phyloP scores from a whole-genome alignment of 2,329 filamentous ascomycete genomes.

The Aspergillus hiratsukae region DNA sequence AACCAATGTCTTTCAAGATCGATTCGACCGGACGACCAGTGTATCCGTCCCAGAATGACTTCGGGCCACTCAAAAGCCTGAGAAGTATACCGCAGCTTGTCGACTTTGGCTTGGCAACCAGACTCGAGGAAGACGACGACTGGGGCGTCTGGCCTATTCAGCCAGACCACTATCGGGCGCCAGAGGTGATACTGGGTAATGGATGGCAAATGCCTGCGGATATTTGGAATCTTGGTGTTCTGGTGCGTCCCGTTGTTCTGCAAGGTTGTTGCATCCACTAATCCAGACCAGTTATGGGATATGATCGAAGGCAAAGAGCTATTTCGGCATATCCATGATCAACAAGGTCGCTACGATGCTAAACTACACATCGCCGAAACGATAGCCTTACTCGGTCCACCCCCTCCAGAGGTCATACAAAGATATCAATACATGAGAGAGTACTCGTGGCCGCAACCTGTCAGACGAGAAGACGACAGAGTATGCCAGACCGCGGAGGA shows the following conservation, averaged over 20 bases:
- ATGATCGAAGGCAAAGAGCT: constrained; percentile 35
- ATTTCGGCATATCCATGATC: constrained; percentile 33
- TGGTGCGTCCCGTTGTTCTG: constrained; percentile 23
- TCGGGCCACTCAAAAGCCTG: constrained; percentile 24
- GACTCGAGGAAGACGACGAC: constrained; percentile 40
- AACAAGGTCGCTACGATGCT: constrained; percentile 33
- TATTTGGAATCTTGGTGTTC: constrained; percentile 40
- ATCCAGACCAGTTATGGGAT: constrained; percentile 33
- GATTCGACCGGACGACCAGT: constrained; percentile 30
- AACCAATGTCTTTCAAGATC: constrained; percentile 31
- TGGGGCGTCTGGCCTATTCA: constrained; percentile 41
- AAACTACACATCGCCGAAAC: constrained; percentile 42
- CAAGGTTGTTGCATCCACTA: constrained; percentile 17
- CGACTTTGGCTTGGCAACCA: constrained; percentile 35
- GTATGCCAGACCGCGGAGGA: constrained; percentile 30
- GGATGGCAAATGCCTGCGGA: constrained; percentile 37
- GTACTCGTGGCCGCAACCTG: constrained; percentile 25
- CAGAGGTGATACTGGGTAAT: constrained; percentile 38
- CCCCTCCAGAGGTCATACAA: constrained; percentile 33
- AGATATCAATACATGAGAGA: constrained; percentile 30
- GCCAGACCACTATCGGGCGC: constrained; percentile 38
- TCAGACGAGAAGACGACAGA: constrained; percentile 25
- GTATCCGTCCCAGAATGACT: constrained; percentile 31
- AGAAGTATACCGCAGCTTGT: constrained; percentile 29
- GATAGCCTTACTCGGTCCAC: constrained; percentile 37